Evolutionary conservation across 163 green algal genomes (phyloP).

Genomic region (Scenedesmus sp.): DNA sequence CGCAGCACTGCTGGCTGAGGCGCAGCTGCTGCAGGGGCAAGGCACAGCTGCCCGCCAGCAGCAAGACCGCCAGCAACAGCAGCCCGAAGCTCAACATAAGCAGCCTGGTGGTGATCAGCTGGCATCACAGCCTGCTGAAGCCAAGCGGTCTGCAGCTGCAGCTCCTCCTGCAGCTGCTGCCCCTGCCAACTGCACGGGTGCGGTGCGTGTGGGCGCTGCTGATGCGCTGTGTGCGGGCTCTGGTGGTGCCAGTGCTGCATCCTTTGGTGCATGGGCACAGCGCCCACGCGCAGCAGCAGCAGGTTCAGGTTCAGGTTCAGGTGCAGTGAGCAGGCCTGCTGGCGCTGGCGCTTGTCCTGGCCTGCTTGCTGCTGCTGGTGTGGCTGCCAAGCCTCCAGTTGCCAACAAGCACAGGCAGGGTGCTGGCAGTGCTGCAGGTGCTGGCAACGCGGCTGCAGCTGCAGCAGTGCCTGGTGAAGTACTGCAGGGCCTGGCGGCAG

Average conservation of each 20-base stretch:
- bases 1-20: conserved; percentile 1
- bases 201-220: background rate
- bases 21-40: conserved; percentile 13
- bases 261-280: background rate
- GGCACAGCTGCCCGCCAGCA: background rate
- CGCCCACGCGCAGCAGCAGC: background rate
- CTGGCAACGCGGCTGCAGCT: background rate
- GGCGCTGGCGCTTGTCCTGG: background rate
- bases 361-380: background rate
- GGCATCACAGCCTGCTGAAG: background rate
- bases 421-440: background rate
- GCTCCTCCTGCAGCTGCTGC: background rate
- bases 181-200: background rate
- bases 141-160: background rate
- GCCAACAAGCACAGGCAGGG: background rate
- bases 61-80: background rate
- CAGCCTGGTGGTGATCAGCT: background rate
- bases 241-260: conserved; percentile 11
- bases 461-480: background rate
- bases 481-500: background rate
- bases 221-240: background rate
- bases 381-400: background rate
- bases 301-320: background rate
- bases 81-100: background rate
- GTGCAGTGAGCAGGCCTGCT: background rate